Base-by-base conservation (phyloP, 2,329 filamentous ascomycete genomes). In the Penicillium verrucosum region DNA sequence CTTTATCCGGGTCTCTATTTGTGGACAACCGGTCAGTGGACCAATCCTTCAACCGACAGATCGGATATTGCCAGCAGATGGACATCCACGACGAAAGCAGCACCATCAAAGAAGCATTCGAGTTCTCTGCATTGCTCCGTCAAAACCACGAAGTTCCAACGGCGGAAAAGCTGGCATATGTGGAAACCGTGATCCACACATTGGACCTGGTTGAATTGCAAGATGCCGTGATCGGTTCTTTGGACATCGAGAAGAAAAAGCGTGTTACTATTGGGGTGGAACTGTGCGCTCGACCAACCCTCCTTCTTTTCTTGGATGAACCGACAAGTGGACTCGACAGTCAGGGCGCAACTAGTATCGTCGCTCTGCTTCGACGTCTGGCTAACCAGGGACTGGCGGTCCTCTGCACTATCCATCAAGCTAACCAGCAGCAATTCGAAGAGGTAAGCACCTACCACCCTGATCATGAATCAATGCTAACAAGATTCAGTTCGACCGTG, bases 191-290 rank as follows among this genome's bases (percentile, higher is more conserved):
- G 45, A 81, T 88, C 42, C 78, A 82, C 36, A 75, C 86, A 1
- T 76, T 87, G 0, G 84, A 86, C 58, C 73, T 89, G 3, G 72
- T 80, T 2, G 80, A 86, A 12, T 75, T 87, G 37, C 80, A 86
- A 61, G 82, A 89, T 64, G 85, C 84, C 7, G 73, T 89, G 6
- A 80, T 89, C 23, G 77, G 78, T 25, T 83, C 80, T 27, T 73
- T 88, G 16, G 82, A 83, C 3, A 83, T 88, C 4, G 85, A 88
- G 69, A 82, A 88, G 69, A 81, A 83, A 59, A 89, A 89, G 70
- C 78, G 86, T 37, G 75, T 88, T 2, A 89, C 86, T 0, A 89
- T 89, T 54, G 86, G 85, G 54, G 86, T 89, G 4, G 86, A 89
- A 64, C 77, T 89, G 2, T 85, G 85, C 14, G 85, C 86, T 0